These are phyloP conservation scores for Beauveria sp. DNA, from an alignment of 2,329 filamentous ascomycete species.

Conservation along the genomic window DNA sequence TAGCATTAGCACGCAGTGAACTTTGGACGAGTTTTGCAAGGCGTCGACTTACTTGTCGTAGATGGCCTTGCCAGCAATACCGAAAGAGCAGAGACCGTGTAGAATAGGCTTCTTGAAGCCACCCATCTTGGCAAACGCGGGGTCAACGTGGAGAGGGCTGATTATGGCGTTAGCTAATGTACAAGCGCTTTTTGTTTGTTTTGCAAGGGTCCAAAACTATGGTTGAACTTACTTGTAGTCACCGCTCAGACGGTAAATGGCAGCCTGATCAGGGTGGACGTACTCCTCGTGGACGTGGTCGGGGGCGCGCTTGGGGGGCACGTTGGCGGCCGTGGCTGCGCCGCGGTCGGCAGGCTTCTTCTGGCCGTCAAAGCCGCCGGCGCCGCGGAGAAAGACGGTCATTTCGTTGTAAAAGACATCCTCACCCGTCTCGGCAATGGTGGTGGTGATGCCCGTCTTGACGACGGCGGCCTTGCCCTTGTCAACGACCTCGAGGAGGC, in stretches of 20 bases:
- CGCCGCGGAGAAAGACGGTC: conserved; percentile 86
- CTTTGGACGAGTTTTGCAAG: neutral
- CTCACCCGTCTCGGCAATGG: conserved; percentile 77
- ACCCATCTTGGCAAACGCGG: conserved; percentile 85
- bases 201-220: neutral
- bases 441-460: conserved; percentile 71
- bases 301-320: conserved; percentile 66
- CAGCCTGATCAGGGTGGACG: conserved; percentile 86
- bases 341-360: conserved; percentile 73
- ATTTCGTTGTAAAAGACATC: conserved; percentile 96
- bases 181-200: neutral
- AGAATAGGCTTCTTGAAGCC: conserved; percentile 93
- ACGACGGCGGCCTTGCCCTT: conserved; percentile 87
- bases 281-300: conserved; percentile 79
- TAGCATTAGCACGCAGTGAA: neutral
- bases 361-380: conserved; percentile 81
- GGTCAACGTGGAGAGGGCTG: conserved; percentile 87
- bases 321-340: conserved; percentile 70
- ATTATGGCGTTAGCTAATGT: neutral
- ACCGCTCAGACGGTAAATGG: conserved; percentile 84
- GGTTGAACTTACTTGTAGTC: conserved; percentile 61
- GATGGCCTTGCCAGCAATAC: conserved; percentile 84
- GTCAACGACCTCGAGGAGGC: conserved; percentile 89
- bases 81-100: conserved; percentile 94
- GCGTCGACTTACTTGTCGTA: conserved; percentile 50